phyloP scores from a whole-genome alignment of 23 red algal species.

The Gracilaria gracilis region DNA sequence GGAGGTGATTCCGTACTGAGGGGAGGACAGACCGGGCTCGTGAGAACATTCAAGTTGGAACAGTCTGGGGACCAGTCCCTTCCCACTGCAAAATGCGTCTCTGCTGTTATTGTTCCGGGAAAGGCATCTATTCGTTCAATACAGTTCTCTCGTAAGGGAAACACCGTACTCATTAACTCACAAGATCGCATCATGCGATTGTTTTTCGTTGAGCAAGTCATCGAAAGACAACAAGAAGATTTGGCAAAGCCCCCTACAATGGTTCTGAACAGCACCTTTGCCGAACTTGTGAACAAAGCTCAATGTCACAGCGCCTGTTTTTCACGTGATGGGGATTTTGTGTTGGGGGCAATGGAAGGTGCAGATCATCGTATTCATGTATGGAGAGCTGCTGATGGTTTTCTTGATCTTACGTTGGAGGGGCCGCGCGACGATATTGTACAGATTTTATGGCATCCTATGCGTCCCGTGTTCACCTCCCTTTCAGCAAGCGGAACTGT shows the following conservation, averaged over 20 bases:
- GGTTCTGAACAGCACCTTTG: slow-evolving; percentile 45
- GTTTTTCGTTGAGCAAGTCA: slow-evolving; percentile 36
- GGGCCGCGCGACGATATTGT: slow-evolving; percentile 71
- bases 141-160: slow-evolving; percentile 38
- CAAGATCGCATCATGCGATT: slow-evolving; percentile 72
- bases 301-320: slow-evolving; percentile 68
- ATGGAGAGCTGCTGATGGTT: slow-evolving; percentile 69
- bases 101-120: slow-evolving; percentile 50
- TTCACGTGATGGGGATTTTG: slow-evolving; percentile 77
- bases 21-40: slow-evolving; percentile 58
- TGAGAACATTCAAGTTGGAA: slow-evolving; percentile 44
- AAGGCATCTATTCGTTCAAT: slow-evolving; percentile 61
- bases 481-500: slow-evolving; percentile 55
- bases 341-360: slow-evolving; percentile 62
- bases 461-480: slow-evolving; percentile 60
- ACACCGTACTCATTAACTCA: slow-evolving; percentile 60
- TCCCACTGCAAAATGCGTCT: slow-evolving; percentile 23
- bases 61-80: not conserved
- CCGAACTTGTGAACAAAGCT: slow-evolving; percentile 68
- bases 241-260: not conserved
- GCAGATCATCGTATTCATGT: slow-evolving; percentile 80
- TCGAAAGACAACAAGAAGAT: not conserved
- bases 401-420: slow-evolving; percentile 78
- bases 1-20: slow-evolving; percentile 20
- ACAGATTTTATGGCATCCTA: slow-evolving; percentile 77